Evolutionary conservation across 768 basidiomycete species (phyloP).

Genomic region (Auriscalpium vulgare): DNA sequence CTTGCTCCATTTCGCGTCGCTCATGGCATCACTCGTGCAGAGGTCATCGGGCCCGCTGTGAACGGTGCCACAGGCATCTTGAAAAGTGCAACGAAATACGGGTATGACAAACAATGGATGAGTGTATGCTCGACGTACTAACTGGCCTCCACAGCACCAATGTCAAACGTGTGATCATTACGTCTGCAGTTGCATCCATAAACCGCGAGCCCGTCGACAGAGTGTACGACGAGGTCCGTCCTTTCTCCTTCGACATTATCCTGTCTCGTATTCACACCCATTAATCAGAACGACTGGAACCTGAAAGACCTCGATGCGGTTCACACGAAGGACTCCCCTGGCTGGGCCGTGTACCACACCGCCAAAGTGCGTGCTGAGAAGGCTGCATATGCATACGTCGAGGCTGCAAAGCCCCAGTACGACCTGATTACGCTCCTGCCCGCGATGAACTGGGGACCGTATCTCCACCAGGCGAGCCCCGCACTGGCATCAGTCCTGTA

Average conservation of each 20-base stretch:
- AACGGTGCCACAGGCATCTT: conserved; percentile 61
- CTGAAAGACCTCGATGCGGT: conserved; percentile 35
- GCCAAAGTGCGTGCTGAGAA: conserved; percentile 55
- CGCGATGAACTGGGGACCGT: neutral
- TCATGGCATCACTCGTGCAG: conserved; percentile 22
- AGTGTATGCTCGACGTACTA: neutral
- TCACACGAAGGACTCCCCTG: conserved; percentile 40
- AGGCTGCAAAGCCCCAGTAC: conserved; percentile 31
- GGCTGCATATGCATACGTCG: conserved; percentile 44
- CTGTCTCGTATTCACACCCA: conserved; percentile 5
- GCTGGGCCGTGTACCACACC: conserved; percentile 38
- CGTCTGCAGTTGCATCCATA: conserved; percentile 48
- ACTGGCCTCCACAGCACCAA: conserved; percentile 5
- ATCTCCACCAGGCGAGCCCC: neutral
- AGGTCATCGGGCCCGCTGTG: conserved; percentile 64
- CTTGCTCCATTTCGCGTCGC: neutral
- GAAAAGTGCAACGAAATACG: conserved; percentile 46
- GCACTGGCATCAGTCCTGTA: neutral
- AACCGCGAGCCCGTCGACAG: conserved; percentile 17
- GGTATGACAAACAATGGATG: conserved; percentile 24
- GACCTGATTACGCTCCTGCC: neutral
- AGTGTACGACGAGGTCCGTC: too few species aligned
- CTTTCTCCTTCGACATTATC: too few species aligned
- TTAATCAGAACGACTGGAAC: conserved; percentile 41
- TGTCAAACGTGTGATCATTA: conserved; percentile 56